phyloP scores from a whole-genome alignment of 148 eudicot genomes.

The Camellia sinensis region DNA sequence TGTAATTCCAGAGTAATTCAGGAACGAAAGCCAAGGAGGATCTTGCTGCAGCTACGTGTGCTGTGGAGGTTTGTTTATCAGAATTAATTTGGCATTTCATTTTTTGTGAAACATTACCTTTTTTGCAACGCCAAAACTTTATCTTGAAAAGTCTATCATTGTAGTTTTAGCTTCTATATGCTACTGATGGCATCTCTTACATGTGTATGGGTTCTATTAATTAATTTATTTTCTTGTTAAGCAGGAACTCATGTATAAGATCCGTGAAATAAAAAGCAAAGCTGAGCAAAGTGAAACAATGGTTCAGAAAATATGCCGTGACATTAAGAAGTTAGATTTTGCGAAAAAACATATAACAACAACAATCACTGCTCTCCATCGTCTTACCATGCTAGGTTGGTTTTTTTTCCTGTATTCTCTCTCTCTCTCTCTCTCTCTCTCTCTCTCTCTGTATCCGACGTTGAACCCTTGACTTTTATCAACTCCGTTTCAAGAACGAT shows the following conservation, averaged over 20 bases:
- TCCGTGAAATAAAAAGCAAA: constrained; percentile 89
- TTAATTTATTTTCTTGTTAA: constrained; percentile 6
- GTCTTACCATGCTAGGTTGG: constrained; percentile 97
- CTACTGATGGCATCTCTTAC: neutral
- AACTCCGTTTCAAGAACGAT: neutral
- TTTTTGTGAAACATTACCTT: neutral
- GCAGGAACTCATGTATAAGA: constrained; percentile 96
- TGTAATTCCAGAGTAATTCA: constrained; percentile 85
- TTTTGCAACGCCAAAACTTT: neutral
- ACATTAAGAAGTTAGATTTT: constrained; percentile 94
- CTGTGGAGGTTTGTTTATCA: constrained; percentile 73
- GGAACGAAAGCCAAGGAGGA: constrained; percentile 97
- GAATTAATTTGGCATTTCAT: neutral
- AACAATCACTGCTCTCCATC: constrained; percentile 97
- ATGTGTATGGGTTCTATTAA: neutral
- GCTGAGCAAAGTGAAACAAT: constrained; percentile 99
- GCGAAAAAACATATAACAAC: constrained; percentile 98
- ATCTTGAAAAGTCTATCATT: neutral
- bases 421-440: neutral
- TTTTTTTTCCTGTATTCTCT: constrained; percentile 14
- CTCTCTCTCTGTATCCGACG: neutral
- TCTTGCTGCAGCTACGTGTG: constrained; percentile 97
- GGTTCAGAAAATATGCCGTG: constrained; percentile 99
- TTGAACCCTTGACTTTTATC: neutral
- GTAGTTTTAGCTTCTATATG: neutral